phyloP scores from a whole-genome alignment of 2,329 filamentous ascomycete species.

The Trichophaea hybrida region DNA sequence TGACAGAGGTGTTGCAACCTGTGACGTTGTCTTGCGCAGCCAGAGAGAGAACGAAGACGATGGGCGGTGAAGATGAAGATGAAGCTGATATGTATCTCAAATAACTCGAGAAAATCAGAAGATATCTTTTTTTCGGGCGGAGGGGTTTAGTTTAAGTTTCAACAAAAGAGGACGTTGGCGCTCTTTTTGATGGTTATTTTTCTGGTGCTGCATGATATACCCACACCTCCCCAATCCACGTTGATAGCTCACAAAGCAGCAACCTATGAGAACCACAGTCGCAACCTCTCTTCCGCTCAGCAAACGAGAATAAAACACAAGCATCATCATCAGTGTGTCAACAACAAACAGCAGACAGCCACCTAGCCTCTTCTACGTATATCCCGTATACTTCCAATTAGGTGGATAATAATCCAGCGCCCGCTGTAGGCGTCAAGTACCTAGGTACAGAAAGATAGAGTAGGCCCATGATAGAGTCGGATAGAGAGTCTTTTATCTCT shows the following conservation, averaged over 20 bases:
- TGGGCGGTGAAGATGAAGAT: background rate
- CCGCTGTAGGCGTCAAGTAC: too few relatives aligned
- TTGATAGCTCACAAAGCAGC: background rate
- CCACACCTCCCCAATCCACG: background rate
- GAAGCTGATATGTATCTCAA: background rate
- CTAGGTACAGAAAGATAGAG: too few relatives aligned
- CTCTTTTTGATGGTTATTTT: background rate
- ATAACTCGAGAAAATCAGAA: background rate
- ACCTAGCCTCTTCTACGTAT: background rate
- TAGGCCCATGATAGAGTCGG: too few relatives aligned
- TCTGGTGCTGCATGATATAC: background rate
- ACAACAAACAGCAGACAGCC: background rate
- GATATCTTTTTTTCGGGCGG: background rate
- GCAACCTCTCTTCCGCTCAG: background rate
- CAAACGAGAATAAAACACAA: slow-evolving; percentile 7
- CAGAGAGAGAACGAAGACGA: background rate
- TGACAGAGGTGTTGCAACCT: too few relatives aligned
- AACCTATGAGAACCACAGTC: background rate
- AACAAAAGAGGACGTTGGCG: background rate
- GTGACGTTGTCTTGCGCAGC: too few relatives aligned
- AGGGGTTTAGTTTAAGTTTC: background rate
- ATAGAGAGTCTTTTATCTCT: too few relatives aligned
- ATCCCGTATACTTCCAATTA: too few relatives aligned
- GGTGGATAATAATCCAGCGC: too few relatives aligned
- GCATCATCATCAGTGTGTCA: background rate